Percentiles rank a stretch among this genome's conserved stretches.
These are phyloP conservation scores for Ceratobasidium sp. DNA, from an alignment of 1,284 basidiomycete species.

Conservation along the genomic window DNA sequence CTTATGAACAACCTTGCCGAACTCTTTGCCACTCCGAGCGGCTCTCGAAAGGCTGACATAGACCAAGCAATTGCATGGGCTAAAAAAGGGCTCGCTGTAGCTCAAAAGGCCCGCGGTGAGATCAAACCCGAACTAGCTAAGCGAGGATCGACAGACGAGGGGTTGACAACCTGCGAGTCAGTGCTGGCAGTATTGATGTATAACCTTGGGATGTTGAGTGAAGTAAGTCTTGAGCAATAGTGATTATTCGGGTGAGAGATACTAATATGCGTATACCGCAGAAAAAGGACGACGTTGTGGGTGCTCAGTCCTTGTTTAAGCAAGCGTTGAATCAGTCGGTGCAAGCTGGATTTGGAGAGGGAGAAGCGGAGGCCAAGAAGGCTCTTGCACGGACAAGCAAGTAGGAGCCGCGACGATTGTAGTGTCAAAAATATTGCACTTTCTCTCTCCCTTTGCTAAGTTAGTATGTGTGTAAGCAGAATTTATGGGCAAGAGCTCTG, in stretches of 20 bases:
- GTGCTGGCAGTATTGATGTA: constrained; percentile 37
- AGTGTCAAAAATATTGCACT: background rate
- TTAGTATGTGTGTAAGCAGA: background rate
- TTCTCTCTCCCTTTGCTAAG: background rate
- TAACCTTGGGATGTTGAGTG: constrained; percentile 41
- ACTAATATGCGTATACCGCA: background rate
- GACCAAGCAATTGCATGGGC: constrained; percentile 42
- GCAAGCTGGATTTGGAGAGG: constrained; percentile 17
- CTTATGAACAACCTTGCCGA: constrained; percentile 69
- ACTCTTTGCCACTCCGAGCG: constrained; percentile 32
- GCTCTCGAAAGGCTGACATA: constrained; percentile 37
- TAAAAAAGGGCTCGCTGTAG: constrained; percentile 39
- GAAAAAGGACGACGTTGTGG: constrained; percentile 27
- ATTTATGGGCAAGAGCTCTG: background rate
- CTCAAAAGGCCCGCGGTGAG: constrained; percentile 38
- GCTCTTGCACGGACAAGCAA: constrained; percentile 16
- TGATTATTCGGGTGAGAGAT: background rate
- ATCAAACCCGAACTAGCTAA: constrained; percentile 9
- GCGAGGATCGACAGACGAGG: background rate
- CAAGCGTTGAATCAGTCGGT: constrained; percentile 13
- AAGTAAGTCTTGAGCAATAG: constrained; percentile 13
- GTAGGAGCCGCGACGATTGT: background rate
- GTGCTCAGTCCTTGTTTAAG: constrained; percentile 17
- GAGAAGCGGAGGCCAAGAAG: constrained; percentile 13
- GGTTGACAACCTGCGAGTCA: constrained; percentile 24